Conservation (phyloP, 2,329 filamentous ascomycete species). For the Diaporthe amygdali region DNA sequence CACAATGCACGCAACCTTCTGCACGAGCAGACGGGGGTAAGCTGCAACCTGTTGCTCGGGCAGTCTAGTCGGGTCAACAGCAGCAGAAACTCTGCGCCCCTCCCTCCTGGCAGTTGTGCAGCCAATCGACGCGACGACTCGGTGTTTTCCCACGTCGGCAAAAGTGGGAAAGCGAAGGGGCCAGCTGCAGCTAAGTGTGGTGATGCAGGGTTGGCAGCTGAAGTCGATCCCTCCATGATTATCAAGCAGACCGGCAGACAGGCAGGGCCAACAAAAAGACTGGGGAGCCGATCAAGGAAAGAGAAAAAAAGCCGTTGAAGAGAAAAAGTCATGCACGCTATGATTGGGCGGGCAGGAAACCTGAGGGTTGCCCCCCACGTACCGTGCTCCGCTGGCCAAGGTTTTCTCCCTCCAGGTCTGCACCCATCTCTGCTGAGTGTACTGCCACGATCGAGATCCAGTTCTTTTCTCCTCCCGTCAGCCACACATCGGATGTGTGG, state of each 20-base stretch:
- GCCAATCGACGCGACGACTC: background rate
- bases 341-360: background rate
- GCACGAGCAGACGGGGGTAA: background rate
- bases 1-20: background rate
- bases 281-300: background rate
- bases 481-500: background rate
- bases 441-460: constrained; percentile 3
- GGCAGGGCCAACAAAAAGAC: background rate
- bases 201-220: constrained; percentile 6
- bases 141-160: background rate
- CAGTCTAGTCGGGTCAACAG: background rate
- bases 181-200: background rate
- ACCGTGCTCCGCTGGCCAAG: background rate
- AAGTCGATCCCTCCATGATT: background rate
- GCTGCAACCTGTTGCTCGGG: background rate
- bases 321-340: background rate
- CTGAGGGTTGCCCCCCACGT: constrained; percentile 1
- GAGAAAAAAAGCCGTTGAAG: background rate
- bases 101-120: background rate
- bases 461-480: background rate
- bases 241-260: background rate
- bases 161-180: background rate
- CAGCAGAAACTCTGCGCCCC: background rate
- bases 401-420: background rate
- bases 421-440: background rate